Percentiles rank a stretch among this genome's conserved stretches.
These are phyloP conservation scores for Globisporangium barbulae DNA, from an alignment of 352 stramenopile genomes.

Conservation along the genomic window DNA sequence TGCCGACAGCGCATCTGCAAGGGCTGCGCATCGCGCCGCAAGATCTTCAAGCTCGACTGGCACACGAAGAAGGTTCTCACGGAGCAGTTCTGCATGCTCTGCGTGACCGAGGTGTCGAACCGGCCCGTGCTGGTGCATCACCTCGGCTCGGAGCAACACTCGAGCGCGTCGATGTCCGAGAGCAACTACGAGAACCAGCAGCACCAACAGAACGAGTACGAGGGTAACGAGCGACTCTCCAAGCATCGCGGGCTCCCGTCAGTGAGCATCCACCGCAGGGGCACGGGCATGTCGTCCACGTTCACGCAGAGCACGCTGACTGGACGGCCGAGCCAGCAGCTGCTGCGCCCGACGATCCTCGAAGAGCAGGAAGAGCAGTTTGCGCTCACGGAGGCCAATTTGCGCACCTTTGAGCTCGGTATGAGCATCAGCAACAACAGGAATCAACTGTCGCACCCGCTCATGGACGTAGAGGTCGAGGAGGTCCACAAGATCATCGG, in stretches of 20 bases:
- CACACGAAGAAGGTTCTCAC: conserved; percentile 10
- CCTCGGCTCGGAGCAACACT: neutral
- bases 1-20: conserved; percentile 46
- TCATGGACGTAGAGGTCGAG: neutral
- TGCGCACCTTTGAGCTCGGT: conserved; percentile 15
- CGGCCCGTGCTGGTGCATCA: conserved; percentile 1
- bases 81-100: conserved; percentile 18
- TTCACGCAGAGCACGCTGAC: conserved; percentile 14
- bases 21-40: conserved; percentile 20
- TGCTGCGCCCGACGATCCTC: conserved; percentile 2
- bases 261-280: neutral
- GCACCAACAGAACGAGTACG: conserved; percentile 9
- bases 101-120: conserved; percentile 17
- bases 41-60: conserved; percentile 21
- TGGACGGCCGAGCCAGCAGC: neutral
- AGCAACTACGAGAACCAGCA: conserved; percentile 11
- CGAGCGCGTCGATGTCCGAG: conserved; percentile 7
- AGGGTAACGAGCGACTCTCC: conserved; percentile 14
- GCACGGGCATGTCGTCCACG: conserved; percentile 9
- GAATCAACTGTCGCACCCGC: neutral
- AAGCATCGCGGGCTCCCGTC: neutral
- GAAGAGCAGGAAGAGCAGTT: conserved; percentile 11
- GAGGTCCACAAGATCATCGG: conserved; percentile 2
- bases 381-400: conserved; percentile 17
- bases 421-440: neutral